phyloP scores from a whole-genome alignment of 2,329 filamentous ascomycete species.

The Aspergillus brasiliensis region DNA sequence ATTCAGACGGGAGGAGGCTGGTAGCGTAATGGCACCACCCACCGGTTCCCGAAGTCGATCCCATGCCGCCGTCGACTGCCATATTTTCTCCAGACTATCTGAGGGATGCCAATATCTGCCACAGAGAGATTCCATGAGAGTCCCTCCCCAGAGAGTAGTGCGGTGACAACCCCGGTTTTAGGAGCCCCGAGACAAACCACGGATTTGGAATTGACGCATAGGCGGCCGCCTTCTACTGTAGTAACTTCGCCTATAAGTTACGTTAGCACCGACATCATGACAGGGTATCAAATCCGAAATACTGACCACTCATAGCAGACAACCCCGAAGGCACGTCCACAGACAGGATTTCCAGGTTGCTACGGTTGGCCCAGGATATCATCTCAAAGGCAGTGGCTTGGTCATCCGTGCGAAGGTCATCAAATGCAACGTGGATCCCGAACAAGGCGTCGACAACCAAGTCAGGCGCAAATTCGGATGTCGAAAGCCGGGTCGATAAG shows the following conservation, averaged over 20 bases:
- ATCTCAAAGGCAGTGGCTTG: slow-evolving; percentile 84
- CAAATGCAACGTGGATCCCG: slow-evolving; percentile 82
- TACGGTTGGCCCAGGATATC: slow-evolving; percentile 91
- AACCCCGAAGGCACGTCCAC: slow-evolving; percentile 92
- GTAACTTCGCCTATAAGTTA: slow-evolving; percentile 51
- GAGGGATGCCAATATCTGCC: slow-evolving; percentile 82
- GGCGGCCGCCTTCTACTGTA: slow-evolving; percentile 69
- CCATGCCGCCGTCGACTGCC: slow-evolving; percentile 79
- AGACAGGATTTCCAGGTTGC: slow-evolving; percentile 77
- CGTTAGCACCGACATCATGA: slow-evolving; percentile 13
- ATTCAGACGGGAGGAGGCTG: slow-evolving; percentile 33
- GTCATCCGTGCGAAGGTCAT: slow-evolving; percentile 80
- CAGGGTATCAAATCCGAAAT: slow-evolving; percentile 51
- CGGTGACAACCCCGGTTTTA: slow-evolving; percentile 79
- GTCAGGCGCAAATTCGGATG: slow-evolving; percentile 68
- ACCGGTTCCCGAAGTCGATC: slow-evolving; percentile 83
- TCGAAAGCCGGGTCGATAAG: slow-evolving; percentile 51
- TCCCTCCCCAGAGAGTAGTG: slow-evolving; percentile 64
- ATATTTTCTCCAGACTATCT: slow-evolving; percentile 81
- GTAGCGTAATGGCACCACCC: slow-evolving; percentile 72
- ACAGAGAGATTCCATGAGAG: slow-evolving; percentile 74
- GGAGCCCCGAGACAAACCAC: slow-evolving; percentile 86
- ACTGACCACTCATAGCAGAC: slow-evolving; percentile 73
- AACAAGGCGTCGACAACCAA: slow-evolving; percentile 88
- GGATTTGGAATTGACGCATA: slow-evolving; percentile 80